Base-by-base conservation (phyloP, 2,329 filamentous ascomycete genomes). In the Phaeophleospora eucalypticola region DNA sequence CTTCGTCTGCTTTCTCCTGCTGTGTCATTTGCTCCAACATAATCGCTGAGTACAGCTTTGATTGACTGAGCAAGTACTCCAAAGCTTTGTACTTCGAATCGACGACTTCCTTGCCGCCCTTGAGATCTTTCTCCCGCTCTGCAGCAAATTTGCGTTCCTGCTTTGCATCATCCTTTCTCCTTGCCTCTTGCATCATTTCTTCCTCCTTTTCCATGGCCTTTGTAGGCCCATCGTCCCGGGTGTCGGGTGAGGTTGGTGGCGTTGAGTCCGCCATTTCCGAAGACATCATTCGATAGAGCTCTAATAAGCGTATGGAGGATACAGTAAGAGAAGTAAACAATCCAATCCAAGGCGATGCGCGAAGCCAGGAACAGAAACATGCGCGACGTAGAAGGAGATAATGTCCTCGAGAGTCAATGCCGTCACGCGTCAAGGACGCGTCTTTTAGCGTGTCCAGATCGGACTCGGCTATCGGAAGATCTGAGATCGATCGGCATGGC, bases 1-100 rank as follows among this genome's bases (percentile, higher is more conserved):
- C 69, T 21, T 68, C 68, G 19, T 73, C 72, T 32, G 68, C 68
- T 43, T 75, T 71, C 53, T 76, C 74, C 54, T 76, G 72, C 46
- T 69, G 66, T 55, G 75, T 73, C 73, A 77, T 77, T 57, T 77
- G 73, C 48, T 71, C 64, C 20, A 77, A 64, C 74, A 77, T 77
- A 38, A 77, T 75, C 2, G 69, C 69, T 29, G 71, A 73, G 46
- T 75, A 77, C 15, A 77, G 62, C 64, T 76, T 76, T 62, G 72
- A 75, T 59, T 77, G 75, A 46, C 71, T 76, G 57, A 77, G 68
- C 48, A 77, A 54, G 51, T 74, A 76, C 55, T 76, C 73, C 49
- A 77, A 57, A 45, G 74, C 72, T 58, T 76, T 74, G 61, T 73
- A 76, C 51, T 77, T 77, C 34, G 68, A 66, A 49, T 76, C 74